Base-by-base conservation (phyloP, 2,329 filamentous ascomycete genomes). In the Fusarium avenaceum region DNA sequence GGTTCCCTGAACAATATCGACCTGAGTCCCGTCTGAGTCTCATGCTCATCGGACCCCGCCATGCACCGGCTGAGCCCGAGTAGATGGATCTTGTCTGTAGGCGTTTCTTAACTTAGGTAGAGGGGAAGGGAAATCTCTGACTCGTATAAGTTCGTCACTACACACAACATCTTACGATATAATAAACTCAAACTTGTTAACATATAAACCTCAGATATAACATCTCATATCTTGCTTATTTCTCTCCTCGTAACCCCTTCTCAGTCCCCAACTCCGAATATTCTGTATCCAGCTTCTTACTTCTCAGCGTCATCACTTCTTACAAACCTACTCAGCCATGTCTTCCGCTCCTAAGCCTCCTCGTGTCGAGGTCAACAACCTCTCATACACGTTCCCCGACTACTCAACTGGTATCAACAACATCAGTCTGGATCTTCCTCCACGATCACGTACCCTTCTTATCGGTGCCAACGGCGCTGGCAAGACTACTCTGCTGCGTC, bases 391-490 rank as follows among this genome's bases (percentile, higher is more conserved):
- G 44, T 99, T 98, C 81, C 92, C 91, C 17, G 92, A 97, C 83
- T 90, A 92, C 76, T 90, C 90, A 44, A 87, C 86, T n/a, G 96
- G 95, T 57, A 84, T 99, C 32, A 82, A 85, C 50, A 81, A 94
- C 78, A 87, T 99, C 73, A 84, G 82, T 26, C 86, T 99, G 55
- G 84, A 89, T 63, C 88, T 98, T 24, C 95, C 96, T 4, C 84
- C 93, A 0, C 89, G 91, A 58, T 96, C 92, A 62, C 91, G 96
- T 65, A 97, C 95, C 3, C 87, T 98, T 15, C 86, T 98, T 40
- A 96, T 98, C 76, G 96, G 96, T 74, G 95, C 96, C 78, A 99
- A 99, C 80, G 96, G 96, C 67, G 95, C 96, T 20, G 96, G 96
- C 70, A 99, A 99, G 83, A 98, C 96, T 10, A 99, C 96, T 1